Evolutionary conservation across 164 flowering plant species (phyloP), one percentile per base, ranked within the genome.

Genomic region (Paratinospora sagittata): DNA sequence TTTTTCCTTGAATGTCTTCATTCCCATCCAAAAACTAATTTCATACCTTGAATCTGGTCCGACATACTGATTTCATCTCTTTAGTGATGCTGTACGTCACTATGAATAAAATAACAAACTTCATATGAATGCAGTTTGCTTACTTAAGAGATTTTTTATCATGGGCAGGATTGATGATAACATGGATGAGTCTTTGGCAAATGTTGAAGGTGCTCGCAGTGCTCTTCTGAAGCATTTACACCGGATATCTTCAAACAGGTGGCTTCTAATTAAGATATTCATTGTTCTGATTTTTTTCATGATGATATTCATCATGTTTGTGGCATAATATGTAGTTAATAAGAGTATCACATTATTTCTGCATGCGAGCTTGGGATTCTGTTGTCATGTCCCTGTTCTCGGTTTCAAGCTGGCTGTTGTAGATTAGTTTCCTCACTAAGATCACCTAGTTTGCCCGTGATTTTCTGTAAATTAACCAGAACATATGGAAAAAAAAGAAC

Each of bases 121-220:
- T 16, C 23, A 55, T 1, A 55, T 19, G 24, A 21, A 8, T 5
- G 21, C 61, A 19, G 21, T 55, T 19, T 55, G 61, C 21, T 55
- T 23, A 55, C 17, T 6, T 52, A 47, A 14, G 19, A 47, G n/a
- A 12, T n/a, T 37, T 9, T 19, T 23, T 72, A 41, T 60, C 49
- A 16, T 77, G 37, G 70, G 65, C 87, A 93, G 98, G 90, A 93
- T 93, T 74, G 98, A 93, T 74, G 98, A 93, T 65, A 84, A 93
- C 83, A 87, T 89, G 98, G 96, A 89, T 3, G 95, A 93, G 72
- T 81, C 98, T 26, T 74, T 93, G 79, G 69, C 84, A 49, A 87
- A 93, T 76, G 95, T 90, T 30, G 95, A 93, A 78, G 87, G 89
- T 70, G 96, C 96, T 61, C 84, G 82, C 26, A 76, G 83, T 80